Evolutionary conservation across 2,329 filamentous ascomycete genomes (phyloP), one percentile per base, ranked within the genome.

Genomic region (Ceratocystis ficicola): DNA sequence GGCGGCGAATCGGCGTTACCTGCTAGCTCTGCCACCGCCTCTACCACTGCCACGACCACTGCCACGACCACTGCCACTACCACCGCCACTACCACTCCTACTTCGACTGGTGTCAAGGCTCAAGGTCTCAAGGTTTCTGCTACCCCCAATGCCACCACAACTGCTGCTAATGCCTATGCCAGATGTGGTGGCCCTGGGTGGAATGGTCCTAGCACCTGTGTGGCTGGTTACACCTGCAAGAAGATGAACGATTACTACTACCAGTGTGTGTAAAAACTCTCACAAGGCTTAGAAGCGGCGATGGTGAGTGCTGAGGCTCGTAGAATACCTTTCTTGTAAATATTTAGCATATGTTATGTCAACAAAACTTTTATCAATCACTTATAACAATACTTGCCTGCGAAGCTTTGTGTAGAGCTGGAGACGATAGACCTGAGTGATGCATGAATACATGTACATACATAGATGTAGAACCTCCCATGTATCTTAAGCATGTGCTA

Each of bases 171-270:
- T 57, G 46, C 64, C 36, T 68, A 63, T 32, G 66, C 69, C 25
- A 79, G 80, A 67, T 80, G 79, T 52, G 79, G 78, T 66, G 78
- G 79, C n/a, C 73, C 69, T n/a, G 74, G 72, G 65, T 80, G 73
- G 73, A 71, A 68, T 17, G 79, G 78, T 25, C 69, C 76, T n/a
- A 78, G 76, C 1, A 79, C 77, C 73, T 81, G 79, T 66, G 69
- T 66, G 3, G 73, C 73, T 20, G 77, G 77, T 64, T 75, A 71
- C 70, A 72, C 70, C 50, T 80, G 78, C 70, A 71, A 72, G 62
- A 69, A 71, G 62, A 69, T 70, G 65, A 77, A 77, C 69, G 62
- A 70, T 6, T 78, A 71, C 65, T 78, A 78, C 72, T 75, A 69
- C 36, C 76, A 78, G 69, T 76, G 74, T 62, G 63, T 75, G 17